Percentiles rank a stretch among this genome's conserved stretches.
phyloP scores from a whole-genome alignment of 1,139 yeast genomes.

The Taphrina deformans region DNA sequence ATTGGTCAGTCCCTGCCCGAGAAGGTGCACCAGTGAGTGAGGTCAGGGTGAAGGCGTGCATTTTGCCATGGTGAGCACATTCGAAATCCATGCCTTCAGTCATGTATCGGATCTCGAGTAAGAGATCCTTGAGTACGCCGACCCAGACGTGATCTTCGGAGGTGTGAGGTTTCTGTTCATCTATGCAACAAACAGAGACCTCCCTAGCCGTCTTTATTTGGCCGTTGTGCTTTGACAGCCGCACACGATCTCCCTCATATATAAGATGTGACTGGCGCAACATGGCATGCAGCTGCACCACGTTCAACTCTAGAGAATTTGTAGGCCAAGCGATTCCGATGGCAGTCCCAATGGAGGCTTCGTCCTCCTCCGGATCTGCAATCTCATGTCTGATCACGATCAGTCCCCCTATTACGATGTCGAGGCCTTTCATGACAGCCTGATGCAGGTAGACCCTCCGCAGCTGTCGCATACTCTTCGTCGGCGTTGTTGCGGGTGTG shows the following conservation, averaged over 20 bases:
- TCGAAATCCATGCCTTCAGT: conserved; percentile 32
- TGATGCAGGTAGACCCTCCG: conserved; percentile 27
- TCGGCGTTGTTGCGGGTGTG: conserved; percentile 2
- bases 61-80: conserved; percentile 5
- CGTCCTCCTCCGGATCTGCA: conserved; percentile 17
- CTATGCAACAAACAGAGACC: conserved; percentile 25
- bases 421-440: conserved; percentile 23
- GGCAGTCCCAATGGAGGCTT: conserved; percentile 22
- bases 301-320: conserved; percentile 5
- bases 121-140: conserved; percentile 15
- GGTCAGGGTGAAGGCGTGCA: conserved; percentile 18
- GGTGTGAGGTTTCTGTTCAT: neutral
- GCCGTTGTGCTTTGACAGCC: conserved; percentile 17
- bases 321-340: conserved; percentile 29
- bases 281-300: conserved; percentile 25
- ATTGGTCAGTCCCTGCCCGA: neutral
- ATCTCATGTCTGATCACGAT: conserved; percentile 24
- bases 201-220: conserved; percentile 3
- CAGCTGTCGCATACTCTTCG: conserved; percentile 20
- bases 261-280: conserved; percentile 24
- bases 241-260: conserved; percentile 35
- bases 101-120: conserved; percentile 19
- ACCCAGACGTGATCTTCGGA: conserved; percentile 14
- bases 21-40: neutral
- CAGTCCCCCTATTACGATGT: conserved; percentile 15